phyloP scores from a whole-genome alignment of 352 stramenopile species.

The Globisporangium ultimum region DNA sequence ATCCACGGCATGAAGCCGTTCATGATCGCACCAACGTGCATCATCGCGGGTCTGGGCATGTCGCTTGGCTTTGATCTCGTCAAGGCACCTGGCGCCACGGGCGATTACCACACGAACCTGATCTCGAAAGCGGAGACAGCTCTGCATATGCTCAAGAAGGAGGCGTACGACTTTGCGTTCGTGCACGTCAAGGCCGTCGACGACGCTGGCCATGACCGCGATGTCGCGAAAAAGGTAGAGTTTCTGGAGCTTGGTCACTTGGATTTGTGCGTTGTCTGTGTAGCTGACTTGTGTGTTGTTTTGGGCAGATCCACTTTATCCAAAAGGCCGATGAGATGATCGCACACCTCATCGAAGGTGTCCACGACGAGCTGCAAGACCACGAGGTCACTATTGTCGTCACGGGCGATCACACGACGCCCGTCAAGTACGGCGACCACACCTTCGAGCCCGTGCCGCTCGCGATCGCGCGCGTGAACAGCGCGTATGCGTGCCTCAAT shows the following conservation, averaged over 20 bases:
- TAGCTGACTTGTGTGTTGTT: neutral
- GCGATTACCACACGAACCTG: conserved; percentile 85
- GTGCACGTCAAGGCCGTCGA: conserved; percentile 87
- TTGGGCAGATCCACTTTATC: conserved; percentile 64
- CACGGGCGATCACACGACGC: conserved; percentile 85
- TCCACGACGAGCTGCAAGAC: conserved; percentile 35
- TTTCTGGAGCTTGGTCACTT: neutral
- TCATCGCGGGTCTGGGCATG: conserved; percentile 85
- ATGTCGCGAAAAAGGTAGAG: conserved; percentile 75
- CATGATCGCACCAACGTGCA: conserved; percentile 88
- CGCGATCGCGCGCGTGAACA: conserved; percentile 53
- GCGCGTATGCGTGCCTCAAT: conserved; percentile 28
- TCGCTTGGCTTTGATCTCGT: conserved; percentile 79
- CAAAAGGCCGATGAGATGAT: conserved; percentile 86
- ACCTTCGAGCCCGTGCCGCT: conserved; percentile 86
- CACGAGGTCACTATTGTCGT: conserved; percentile 79
- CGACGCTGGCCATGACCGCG: conserved; percentile 81
- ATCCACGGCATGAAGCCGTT: conserved; percentile 81
- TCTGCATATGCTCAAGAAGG: conserved; percentile 34
- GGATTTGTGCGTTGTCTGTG: neutral
- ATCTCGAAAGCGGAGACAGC: conserved; percentile 77
- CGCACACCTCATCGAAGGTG: conserved; percentile 41
- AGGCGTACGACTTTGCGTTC: conserved; percentile 75
- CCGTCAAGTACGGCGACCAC: conserved; percentile 84
- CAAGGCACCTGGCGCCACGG: conserved; percentile 66